These are phyloP conservation scores for Thelephora terrestris DNA, from an alignment of 1,284 basidiomycete genomes.

Conservation along the genomic window DNA sequence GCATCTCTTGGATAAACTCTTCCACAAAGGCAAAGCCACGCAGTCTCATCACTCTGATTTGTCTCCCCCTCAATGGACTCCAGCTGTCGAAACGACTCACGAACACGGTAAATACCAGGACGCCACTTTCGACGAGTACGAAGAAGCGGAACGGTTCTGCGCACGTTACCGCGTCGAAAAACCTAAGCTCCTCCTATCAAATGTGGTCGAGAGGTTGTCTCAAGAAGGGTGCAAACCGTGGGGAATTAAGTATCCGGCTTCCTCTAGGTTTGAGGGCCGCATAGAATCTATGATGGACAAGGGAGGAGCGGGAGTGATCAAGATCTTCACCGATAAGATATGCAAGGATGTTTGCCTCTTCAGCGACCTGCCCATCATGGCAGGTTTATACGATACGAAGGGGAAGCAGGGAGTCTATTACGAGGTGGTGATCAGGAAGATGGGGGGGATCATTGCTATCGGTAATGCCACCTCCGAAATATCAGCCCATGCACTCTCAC, in stretches of 20 bases:
- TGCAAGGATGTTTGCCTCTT: conserved; percentile 46
- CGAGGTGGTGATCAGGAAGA: conserved; percentile 42
- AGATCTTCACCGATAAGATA: conserved; percentile 27
- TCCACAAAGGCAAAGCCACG: too few species aligned
- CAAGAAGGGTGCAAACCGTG: conserved; percentile 37
- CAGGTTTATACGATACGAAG: conserved; percentile 46
- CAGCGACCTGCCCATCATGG: conserved; percentile 51
- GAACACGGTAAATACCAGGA: conserved; percentile 39
- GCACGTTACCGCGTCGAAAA: conserved; percentile 24
- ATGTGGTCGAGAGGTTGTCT: conserved; percentile 37
- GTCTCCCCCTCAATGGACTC: conserved; percentile 38
- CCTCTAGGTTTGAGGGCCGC: conserved; percentile 28
- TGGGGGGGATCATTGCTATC: conserved; percentile 50
- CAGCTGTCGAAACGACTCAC: conserved; percentile 38
- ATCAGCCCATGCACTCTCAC: background rate
- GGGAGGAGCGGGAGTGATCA: conserved; percentile 19
- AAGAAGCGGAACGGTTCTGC: conserved; percentile 42
- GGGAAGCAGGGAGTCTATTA: conserved; percentile 52
- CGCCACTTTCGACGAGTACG: conserved; percentile 41
- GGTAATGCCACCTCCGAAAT: conserved; percentile 26
- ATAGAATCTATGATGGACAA: conserved; percentile 28
- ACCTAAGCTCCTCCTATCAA: conserved; percentile 38
- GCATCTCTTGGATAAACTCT: too few species aligned
- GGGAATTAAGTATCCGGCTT: conserved; percentile 32
- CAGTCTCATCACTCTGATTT: background rate